A percentile compares a stretch with the other conserved stretches of the same genome.
phyloP scores from a whole-genome alignment of 345 rosid genomes.

The Linum usitatissimum region DNA sequence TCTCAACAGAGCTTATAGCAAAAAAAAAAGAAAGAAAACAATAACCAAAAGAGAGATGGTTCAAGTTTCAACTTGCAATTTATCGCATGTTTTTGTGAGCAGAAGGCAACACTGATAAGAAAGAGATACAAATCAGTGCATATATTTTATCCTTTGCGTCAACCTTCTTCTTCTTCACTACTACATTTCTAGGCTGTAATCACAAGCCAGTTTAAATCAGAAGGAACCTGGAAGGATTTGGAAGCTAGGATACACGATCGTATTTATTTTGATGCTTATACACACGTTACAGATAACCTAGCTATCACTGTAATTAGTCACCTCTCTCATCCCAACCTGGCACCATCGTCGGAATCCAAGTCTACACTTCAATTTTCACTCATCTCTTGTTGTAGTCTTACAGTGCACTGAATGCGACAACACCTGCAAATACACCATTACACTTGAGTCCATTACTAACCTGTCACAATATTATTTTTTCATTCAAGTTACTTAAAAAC shows the following conservation, averaged over 20 bases:
- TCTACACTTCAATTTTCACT: background rate
- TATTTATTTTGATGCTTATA: background rate
- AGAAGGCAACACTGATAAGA: no score
- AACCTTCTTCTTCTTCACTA: background rate
- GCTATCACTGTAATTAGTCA: background rate
- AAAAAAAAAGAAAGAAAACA: no score
- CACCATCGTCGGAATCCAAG: background rate
- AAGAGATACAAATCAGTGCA: no score
- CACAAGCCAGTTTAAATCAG: no score
- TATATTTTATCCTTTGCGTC: background rate
- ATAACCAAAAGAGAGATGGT: no score
- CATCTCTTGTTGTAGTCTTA: background rate
- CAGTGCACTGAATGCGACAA: background rate
- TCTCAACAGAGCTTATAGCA: no score
- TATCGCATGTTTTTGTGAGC: no score
- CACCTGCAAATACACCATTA: background rate
- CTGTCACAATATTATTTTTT: no score
- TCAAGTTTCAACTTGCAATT: no score
- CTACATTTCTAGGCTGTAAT: background rate
- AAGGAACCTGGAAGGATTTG: background rate
- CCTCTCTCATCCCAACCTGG: background rate
- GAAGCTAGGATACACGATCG: background rate
- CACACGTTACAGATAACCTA: background rate
- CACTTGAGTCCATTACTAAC: background rate
- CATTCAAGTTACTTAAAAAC: background rate